Base-by-base conservation (phyloP, 768 basidiomycete species). In the Trametes villosa region DNA sequence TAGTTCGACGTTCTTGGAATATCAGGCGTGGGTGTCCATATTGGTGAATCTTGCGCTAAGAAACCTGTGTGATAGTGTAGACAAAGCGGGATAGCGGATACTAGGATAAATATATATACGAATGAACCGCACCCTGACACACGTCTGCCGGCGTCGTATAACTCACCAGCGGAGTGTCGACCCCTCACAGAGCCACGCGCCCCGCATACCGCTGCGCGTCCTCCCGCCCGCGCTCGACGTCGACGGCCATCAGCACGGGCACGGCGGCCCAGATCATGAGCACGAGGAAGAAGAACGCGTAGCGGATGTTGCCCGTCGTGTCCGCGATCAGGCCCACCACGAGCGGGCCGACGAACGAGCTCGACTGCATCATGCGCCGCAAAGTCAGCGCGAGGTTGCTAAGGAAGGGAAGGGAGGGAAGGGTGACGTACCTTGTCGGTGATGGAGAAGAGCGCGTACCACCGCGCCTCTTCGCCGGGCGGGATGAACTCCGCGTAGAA, bases 291-390 rank as follows among this genome's bases (percentile, higher is more conserved):
- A 92, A 87, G 75, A 97, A 98, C 2, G 88, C 88, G 62, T 90
- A 91, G 27, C 96, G 89, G 48, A 97, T 96, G 73, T 96, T 95
- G 2, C 92, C 94, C 0, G 94, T 98, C 44, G 79, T 72, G 70
- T 96, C 94, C 0, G 95, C 87, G 40, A 98, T 91, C 36, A 95
- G 65, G 0, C 94, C 95, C 1, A 98, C 95, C 27, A 94, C 76
- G 7, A 95, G 78, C 3, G 96, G 96, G 0, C 96, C 96, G 4
- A 98, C 75, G 76, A 98, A 98, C 8, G 92, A 94, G 62, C 88
- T 89, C 8, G 94, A 94, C 89, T 97, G 70, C 8, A 31, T 22
- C 4, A n/a, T n/a, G n/a, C n/a, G n/a, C n/a, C 17, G 12, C 9
- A 11, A 6, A 8, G 44, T 24, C 13, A 27, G 52, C 40, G n/a